A percentile compares a stretch with the other conserved stretches of the same genome.
phyloP scores from a whole-genome alignment of 1,284 basidiomycete species.

The Papiliotrema laurentii region DNA sequence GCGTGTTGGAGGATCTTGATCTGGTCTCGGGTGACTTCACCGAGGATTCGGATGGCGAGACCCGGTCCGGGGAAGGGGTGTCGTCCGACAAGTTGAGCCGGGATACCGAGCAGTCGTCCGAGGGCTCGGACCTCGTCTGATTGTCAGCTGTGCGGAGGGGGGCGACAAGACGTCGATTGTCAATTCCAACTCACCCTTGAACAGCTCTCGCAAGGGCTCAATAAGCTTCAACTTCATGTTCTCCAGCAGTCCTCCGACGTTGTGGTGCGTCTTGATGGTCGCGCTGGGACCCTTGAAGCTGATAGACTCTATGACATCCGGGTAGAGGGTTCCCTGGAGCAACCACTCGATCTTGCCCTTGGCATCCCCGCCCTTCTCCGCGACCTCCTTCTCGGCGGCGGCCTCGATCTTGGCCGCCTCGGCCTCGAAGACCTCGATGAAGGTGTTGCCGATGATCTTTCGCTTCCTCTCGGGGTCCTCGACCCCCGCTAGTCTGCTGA shows the following conservation, averaged over 20 bases:
- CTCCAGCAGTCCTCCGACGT: conserved; percentile 92
- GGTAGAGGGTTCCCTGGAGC: conserved; percentile 97
- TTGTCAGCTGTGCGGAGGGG: neutral
- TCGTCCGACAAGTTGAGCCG: conserved; percentile 85
- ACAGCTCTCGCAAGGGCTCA: conserved; percentile 93
- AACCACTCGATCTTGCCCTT: conserved; percentile 96
- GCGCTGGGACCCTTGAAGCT: conserved; percentile 99
- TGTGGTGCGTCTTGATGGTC: conserved; percentile 99
- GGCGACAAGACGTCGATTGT: neutral
- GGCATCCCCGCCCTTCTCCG: conserved; percentile 61
- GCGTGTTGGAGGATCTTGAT: conserved; percentile 92
- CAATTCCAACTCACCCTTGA: conserved; percentile 69
- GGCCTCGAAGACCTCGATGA: conserved; percentile 95
- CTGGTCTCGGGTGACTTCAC: conserved; percentile 87
- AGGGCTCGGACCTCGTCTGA: conserved; percentile 93
- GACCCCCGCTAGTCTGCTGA: conserved; percentile 79
- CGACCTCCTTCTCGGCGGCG: conserved; percentile 64
- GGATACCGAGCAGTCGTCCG: conserved; percentile 85
- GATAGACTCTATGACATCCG: conserved; percentile 98
- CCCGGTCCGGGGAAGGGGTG: conserved; percentile 99
- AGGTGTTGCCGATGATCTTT: conserved; percentile 98
- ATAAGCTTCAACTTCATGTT: conserved; percentile 99
- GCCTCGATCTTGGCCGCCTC: conserved; percentile 89
- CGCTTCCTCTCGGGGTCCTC: conserved; percentile 97
- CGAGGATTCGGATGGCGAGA: conserved; percentile 97